Conservation (phyloP, 306 rosid species). For the Begonia peltatifolia region DNA sequence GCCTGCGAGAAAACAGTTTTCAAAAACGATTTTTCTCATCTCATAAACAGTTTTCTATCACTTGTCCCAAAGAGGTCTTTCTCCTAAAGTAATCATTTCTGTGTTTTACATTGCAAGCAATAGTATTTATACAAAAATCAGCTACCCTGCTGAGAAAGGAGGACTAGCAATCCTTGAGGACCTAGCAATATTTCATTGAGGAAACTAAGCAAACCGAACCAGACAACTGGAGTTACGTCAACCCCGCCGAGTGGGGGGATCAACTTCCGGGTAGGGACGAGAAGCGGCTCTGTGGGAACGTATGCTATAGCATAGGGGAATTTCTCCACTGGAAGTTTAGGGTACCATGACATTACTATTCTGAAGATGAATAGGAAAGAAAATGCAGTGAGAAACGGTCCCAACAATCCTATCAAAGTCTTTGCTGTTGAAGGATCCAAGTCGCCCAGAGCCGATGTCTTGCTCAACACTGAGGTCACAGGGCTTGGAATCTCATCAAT, state of each 20-base stretch:
- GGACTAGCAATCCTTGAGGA: conserved; percentile 91
- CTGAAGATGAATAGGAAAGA: conserved; percentile 64
- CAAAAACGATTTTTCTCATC: too few species aligned
- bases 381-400: conserved; percentile 62
- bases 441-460: conserved; percentile 39
- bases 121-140: not conserved
- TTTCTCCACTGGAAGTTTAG: conserved; percentile 68
- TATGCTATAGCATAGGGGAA: conserved; percentile 79
- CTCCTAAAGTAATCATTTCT: too few species aligned
- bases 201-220: conserved; percentile 85
- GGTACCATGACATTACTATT: conserved; percentile 97
- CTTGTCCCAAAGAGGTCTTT: too few species aligned
- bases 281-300: conserved; percentile 92
- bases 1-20: too few species aligned
- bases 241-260: conserved; percentile 92
- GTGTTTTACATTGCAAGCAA: too few species aligned
- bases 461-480: conserved; percentile 17
- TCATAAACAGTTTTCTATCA: too few species aligned
- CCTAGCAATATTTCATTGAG: conserved; percentile 90
- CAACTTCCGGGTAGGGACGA: conserved; percentile 55
- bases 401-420: conserved; percentile 50
- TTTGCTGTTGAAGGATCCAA: conserved; percentile 76
- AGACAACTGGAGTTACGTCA: conserved; percentile 87
- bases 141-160: conserved; percentile 67
- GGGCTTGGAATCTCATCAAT: conserved; percentile 14